Conservation (phyloP, 331 rosid genomes). For the Saraca asoca region DNA sequence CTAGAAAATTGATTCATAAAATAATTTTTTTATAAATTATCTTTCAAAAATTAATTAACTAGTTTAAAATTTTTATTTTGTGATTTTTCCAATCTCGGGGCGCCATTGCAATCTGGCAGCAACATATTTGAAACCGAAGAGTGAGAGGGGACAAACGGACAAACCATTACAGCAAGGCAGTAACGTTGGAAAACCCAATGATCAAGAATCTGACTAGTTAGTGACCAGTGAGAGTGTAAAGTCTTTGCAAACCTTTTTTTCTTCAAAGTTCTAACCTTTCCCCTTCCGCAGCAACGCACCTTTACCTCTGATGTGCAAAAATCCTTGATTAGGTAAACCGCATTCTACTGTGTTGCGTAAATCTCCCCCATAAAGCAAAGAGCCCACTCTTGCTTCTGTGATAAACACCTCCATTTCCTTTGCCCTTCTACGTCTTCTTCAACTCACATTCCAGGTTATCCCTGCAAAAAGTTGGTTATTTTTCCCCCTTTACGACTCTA, state of each 20-base stretch:
- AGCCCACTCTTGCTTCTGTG: slow-evolving; percentile 9
- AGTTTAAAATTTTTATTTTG: no score
- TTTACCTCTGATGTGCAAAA: background rate
- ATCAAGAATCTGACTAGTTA: slow-evolving; percentile 43
- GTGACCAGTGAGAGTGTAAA: no score
- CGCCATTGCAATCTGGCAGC: no score
- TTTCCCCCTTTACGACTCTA: background rate
- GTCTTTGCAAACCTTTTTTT: slow-evolving; percentile 2
- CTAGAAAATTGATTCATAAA: no score
- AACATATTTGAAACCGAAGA: no score
- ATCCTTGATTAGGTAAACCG: background rate
- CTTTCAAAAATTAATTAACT: no score
- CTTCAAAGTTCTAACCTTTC: slow-evolving; percentile 16
- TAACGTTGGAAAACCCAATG: slow-evolving; percentile 30
- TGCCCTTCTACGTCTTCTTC: background rate
- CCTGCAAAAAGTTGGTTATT: background rate
- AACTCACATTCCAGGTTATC: background rate
- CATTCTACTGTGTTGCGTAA: slow-evolving; percentile 4
- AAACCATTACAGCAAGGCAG: slow-evolving; percentile 41
- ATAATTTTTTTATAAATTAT: no score
- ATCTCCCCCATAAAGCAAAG: background rate
- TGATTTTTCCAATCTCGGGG: no score
- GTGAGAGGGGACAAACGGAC: slow-evolving; percentile 36
- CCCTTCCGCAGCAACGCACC: slow-evolving; percentile 20
- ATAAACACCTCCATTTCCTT: slow-evolving; percentile 22